phyloP scores from a whole-genome alignment of 148 eudicot genomes.

The Rheum nobile region DNA sequence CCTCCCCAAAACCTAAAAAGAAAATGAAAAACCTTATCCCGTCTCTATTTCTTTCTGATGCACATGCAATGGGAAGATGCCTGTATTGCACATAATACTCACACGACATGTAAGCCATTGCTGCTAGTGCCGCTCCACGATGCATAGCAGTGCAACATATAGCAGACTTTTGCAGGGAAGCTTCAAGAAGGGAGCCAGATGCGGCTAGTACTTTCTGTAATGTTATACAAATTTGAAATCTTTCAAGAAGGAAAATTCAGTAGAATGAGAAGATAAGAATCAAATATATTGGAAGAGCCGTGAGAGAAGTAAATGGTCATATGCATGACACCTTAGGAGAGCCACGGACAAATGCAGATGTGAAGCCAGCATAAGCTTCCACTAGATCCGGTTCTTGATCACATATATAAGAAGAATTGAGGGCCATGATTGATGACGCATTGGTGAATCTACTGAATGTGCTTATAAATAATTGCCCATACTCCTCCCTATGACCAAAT shows the following conservation, averaged over 20 bases:
- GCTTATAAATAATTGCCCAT: slow-evolving; percentile 69
- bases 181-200: slow-evolving; percentile 69
- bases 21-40: neutral
- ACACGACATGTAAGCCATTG: slow-evolving; percentile 94
- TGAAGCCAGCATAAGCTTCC: slow-evolving; percentile 83
- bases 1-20: neutral
- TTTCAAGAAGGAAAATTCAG: neutral
- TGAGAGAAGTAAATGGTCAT: neutral
- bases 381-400: slow-evolving; percentile 98
- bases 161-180: slow-evolving; percentile 85
- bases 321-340: slow-evolving; percentile 50
- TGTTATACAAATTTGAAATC: neutral
- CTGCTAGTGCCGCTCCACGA: slow-evolving; percentile 98
- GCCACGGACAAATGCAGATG: slow-evolving; percentile 63
- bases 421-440: slow-evolving; percentile 73
- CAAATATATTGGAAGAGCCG: neutral
- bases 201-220: slow-evolving; percentile 71
- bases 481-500: slow-evolving; percentile 76
- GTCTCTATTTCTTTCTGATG: neutral
- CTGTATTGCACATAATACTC: slow-evolving; percentile 17
- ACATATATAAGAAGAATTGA: slow-evolving; percentile 92
- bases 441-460: slow-evolving; percentile 75
- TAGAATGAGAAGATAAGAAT: neutral
- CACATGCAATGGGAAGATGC: neutral
- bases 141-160: slow-evolving; percentile 98